phyloP scores from a whole-genome alignment of 2,329 filamentous ascomycete species.

The Pseudogymnoascus sp. region DNA sequence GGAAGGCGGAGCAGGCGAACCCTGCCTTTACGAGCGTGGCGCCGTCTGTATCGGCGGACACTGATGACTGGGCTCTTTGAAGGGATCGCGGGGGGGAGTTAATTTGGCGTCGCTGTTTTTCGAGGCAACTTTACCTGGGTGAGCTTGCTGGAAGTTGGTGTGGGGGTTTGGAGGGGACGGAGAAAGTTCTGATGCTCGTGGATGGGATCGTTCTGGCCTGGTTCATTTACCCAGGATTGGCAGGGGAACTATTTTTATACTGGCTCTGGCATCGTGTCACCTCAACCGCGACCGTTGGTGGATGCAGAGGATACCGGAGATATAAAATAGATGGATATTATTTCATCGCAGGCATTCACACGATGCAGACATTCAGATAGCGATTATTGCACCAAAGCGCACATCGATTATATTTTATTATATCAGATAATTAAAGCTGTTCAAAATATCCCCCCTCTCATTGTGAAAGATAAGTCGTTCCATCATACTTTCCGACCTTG shows the following conservation, averaged over 20 bases:
- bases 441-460: not conserved
- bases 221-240: not conserved
- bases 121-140: too few species aligned
- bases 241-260: not conserved
- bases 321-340: not conserved
- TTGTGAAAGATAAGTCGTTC: not conserved
- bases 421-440: conserved; percentile 2
- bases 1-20: not conserved
- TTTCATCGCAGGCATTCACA: not conserved
- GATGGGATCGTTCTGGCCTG: not conserved
- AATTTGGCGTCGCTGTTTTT: not conserved
- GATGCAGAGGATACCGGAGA: not conserved
- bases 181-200: not conserved
- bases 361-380: not conserved
- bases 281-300: not conserved
- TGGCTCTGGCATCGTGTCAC: not conserved
- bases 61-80: not conserved
- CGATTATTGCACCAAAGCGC: not conserved
- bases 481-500: not conserved
- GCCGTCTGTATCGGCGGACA: not conserved
- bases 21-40: not conserved
- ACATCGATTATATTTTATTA: not conserved
- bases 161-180: not conserved
- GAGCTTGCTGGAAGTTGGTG: too few species aligned
- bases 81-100: not conserved